A percentile compares a stretch with the other conserved stretches of the same genome.
Conservation (phyloP, 768 basidiomycete genomes). For the Termitomyces sp. region DNA sequence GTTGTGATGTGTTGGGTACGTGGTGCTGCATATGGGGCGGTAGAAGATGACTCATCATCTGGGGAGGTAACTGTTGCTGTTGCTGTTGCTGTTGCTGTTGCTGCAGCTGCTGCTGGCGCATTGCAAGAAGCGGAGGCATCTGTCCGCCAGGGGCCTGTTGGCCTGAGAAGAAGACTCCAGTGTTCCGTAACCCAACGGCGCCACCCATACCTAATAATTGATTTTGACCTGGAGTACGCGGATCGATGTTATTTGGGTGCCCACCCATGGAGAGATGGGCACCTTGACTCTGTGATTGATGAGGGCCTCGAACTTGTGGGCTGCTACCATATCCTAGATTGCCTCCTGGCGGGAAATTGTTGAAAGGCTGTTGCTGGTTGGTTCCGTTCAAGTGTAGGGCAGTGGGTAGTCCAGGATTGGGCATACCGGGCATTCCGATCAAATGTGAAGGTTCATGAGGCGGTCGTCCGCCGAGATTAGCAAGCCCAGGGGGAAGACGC, state of each 20-base stretch:
- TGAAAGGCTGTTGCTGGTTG: slow-evolving; percentile 42
- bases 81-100: slow-evolving; percentile 41
- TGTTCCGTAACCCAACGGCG: slow-evolving; percentile 38
- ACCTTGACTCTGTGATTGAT: slow-evolving; percentile 42
- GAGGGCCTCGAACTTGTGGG: slow-evolving; percentile 49
- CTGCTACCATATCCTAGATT: slow-evolving; percentile 38
- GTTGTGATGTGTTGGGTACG: slow-evolving; percentile 42
- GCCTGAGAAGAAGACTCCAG: slow-evolving; percentile 40
- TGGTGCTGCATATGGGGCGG: slow-evolving; percentile 55
- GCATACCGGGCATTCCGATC: slow-evolving; percentile 40
- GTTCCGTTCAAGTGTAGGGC: slow-evolving; percentile 40
- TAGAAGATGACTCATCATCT: slow-evolving; percentile 40
- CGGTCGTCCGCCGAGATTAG: slow-evolving; percentile 76
- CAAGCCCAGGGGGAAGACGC: slow-evolving; percentile 73
- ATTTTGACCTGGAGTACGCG: slow-evolving; percentile 45
- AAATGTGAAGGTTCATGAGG: slow-evolving; percentile 75
- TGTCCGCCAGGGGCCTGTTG: slow-evolving; percentile 41
- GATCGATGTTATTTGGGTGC: slow-evolving; percentile 48
- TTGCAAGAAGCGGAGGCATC: slow-evolving; percentile 36
- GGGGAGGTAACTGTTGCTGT: slow-evolving; percentile 54
- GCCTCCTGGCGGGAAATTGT: slow-evolving; percentile 42
- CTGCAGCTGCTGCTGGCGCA: slow-evolving; percentile 39
- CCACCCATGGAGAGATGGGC: slow-evolving; percentile 45
- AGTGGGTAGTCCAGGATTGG: slow-evolving; percentile 39
- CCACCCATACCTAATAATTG: slow-evolving; percentile 45